Base-by-base conservation (phyloP, 2,329 filamentous ascomycete genomes). In the Pseudogymnoascus sp. region DNA sequence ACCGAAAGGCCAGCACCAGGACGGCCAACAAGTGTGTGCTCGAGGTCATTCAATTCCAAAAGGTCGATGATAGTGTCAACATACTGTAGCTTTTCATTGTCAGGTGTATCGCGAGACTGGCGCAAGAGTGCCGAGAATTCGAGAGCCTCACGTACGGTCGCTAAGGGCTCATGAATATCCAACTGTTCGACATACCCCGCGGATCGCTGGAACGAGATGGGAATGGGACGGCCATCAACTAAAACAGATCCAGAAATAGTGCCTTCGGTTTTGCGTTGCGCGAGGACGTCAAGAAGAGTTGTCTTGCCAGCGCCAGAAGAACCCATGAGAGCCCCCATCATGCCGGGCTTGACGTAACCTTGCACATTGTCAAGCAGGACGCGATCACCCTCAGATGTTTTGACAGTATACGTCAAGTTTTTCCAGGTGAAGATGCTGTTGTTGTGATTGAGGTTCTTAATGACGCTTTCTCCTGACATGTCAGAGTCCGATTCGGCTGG, bases 71-170 rank as follows among this genome's bases (percentile, higher is more conserved):
- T 90, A 70, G 96, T 89, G 60, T 95, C 87, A 16, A 96, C 92
- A 67, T 96, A 71, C 81, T 85, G 88, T 4, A 93, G 77, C 78
- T 96, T 97, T 72, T 96, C 91, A 45, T 84, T 78, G 11, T 81
- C 82, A 2, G 90, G 80, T 14, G 89, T 83, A 60, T 88, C 81
- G 61, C 85, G 85, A 0, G 93, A 90, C 72, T 96, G 93, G 63
- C 93, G 89, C 43, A 97, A 87, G 5, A 93, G 75, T n/a, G 93
- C 93, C 69, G 88, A 92, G 75, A 97, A 97, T 69, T 86, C 86
- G 33, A 97, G 81, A 5, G 92, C 91, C 76, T 97, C 93, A 65
- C 93, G 87, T 28, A 96, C 92, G 1, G 93, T 96, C 0, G 87
- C 80, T 69, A 91, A 95, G 55, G 88, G 81, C 55, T 96, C 81